Conservation (phyloP, 2,329 filamentous ascomycete genomes). For the Fusarium armeniacum region DNA sequence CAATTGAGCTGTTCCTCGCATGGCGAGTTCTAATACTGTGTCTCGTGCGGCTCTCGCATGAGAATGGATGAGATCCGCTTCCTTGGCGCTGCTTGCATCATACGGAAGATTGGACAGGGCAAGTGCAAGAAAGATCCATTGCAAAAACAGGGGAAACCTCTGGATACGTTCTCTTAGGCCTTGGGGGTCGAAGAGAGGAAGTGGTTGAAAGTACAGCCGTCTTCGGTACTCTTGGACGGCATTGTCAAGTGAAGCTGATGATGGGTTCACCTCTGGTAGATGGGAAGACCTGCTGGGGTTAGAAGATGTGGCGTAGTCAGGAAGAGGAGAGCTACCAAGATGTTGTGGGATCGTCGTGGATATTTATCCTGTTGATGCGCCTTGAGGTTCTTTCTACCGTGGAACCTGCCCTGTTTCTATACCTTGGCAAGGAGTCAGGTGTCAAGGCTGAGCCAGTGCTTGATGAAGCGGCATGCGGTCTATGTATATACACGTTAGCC, state of each 20-base stretch:
- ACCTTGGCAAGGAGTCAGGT: constrained; percentile 16
- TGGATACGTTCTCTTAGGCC: constrained; percentile 10
- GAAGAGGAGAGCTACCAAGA: background rate
- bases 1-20: constrained; percentile 31
- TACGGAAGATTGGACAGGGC: constrained; percentile 19
- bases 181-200: constrained; percentile 37
- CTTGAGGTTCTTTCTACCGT: constrained; percentile 12
- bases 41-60: constrained; percentile 27
- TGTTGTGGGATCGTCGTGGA: background rate
- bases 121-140: constrained; percentile 39
- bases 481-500: background rate
- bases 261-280: constrained; percentile 6
- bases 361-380: constrained; percentile 9
- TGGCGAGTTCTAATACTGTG: constrained; percentile 26
- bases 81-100: constrained; percentile 28
- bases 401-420: background rate
- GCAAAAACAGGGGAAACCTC: constrained; percentile 25
- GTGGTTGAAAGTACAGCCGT: constrained; percentile 43
- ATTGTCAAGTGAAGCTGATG: constrained; percentile 16
- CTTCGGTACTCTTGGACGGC: constrained; percentile 35
- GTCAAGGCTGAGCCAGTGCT: constrained; percentile 29
- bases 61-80: constrained; percentile 28
- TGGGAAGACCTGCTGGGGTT: background rate
- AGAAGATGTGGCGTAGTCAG: fast-evolving
- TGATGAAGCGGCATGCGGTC: constrained; percentile 8